A percentile compares a stretch with the other conserved stretches of the same genome.
Conservation (phyloP, 2,329 filamentous ascomycete genomes). For the Neoscytalidium dimidiatum region DNA sequence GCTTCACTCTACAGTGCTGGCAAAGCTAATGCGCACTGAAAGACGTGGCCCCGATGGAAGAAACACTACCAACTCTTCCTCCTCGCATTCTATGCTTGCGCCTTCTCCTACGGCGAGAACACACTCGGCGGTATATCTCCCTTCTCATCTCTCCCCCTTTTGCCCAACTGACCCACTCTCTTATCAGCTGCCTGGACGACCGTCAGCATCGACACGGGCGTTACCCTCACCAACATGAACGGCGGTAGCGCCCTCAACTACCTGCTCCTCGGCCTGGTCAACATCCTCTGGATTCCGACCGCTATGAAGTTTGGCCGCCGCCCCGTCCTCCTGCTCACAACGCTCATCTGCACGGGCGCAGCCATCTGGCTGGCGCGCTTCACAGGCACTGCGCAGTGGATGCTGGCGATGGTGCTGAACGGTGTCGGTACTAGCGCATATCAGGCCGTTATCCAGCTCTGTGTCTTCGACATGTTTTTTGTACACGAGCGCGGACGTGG, state of each 20-base stretch:
- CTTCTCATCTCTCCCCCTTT: background rate
- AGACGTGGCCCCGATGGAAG: constrained; percentile 37
- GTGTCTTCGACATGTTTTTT: constrained; percentile 45
- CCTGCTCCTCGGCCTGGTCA: constrained; percentile 43
- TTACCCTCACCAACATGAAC: constrained; percentile 44
- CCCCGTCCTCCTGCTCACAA: constrained; percentile 39
- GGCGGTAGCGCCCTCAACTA: constrained; percentile 45
- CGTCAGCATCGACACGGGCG: constrained; percentile 41
- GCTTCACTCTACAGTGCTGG: no score
- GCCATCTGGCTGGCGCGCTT: constrained; percentile 36
- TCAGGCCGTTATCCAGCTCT: constrained; percentile 42
- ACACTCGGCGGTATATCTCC: constrained; percentile 31
- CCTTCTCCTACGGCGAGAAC: constrained; percentile 45
- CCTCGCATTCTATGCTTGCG: constrained; percentile 43
- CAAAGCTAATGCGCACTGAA: constrained; percentile 1
- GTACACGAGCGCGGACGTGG: constrained; percentile 40
- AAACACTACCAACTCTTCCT: constrained; percentile 45
- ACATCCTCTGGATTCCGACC: constrained; percentile 44
- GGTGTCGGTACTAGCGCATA: constrained; percentile 41
- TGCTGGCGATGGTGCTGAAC: constrained; percentile 32
- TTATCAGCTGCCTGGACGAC: constrained; percentile 41
- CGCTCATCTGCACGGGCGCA: constrained; percentile 32
- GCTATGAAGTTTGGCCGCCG: constrained; percentile 43
- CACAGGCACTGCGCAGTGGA: constrained; percentile 33
- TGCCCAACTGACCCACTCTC: background rate